Evolutionary conservation across 768 basidiomycete genomes (phyloP).

Genomic region (Tubosaeta sp.): DNA sequence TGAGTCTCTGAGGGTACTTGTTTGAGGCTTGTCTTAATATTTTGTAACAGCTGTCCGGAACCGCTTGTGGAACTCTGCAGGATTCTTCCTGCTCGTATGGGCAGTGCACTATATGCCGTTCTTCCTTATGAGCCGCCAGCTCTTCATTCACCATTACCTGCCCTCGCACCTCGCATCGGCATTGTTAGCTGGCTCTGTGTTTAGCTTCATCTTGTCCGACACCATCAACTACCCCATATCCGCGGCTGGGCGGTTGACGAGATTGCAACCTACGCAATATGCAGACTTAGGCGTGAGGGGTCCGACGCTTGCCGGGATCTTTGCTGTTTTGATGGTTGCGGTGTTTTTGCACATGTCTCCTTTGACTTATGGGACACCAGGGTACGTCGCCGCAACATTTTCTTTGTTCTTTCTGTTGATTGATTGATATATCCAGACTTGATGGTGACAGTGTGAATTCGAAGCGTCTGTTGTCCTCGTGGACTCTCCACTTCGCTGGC

Average conservation of each 20-base stretch:
- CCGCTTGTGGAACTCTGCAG: conserved; percentile 90
- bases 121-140: conserved; percentile 95
- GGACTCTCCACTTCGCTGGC: conserved; percentile 92
- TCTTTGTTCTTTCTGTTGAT: conserved; percentile 3
- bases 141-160: conserved; percentile 97
- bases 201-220: conserved; percentile 88
- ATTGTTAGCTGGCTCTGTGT: conserved; percentile 85
- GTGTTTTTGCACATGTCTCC: conserved; percentile 79
- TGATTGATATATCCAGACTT: conserved; percentile 47
- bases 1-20: conserved; percentile 39
- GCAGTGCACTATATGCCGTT: conserved; percentile 94
- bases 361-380: conserved; percentile 93
- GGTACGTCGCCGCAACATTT: conserved; percentile 49
- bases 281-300: conserved; percentile 79
- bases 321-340: conserved; percentile 55
- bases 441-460: conserved; percentile 82
- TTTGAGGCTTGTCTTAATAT: background rate
- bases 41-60: conserved; percentile 72
- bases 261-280: conserved; percentile 47
- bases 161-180: conserved; percentile 94
- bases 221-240: conserved; percentile 91
- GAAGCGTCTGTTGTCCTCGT: conserved; percentile 77
- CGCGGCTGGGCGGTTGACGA: conserved; percentile 61
- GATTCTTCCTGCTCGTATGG: conserved; percentile 96
- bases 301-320: conserved; percentile 55